Evolutionary conservation across 768 basidiomycete genomes (phyloP).

Genomic region (Lactarius pseudohatsudake): DNA sequence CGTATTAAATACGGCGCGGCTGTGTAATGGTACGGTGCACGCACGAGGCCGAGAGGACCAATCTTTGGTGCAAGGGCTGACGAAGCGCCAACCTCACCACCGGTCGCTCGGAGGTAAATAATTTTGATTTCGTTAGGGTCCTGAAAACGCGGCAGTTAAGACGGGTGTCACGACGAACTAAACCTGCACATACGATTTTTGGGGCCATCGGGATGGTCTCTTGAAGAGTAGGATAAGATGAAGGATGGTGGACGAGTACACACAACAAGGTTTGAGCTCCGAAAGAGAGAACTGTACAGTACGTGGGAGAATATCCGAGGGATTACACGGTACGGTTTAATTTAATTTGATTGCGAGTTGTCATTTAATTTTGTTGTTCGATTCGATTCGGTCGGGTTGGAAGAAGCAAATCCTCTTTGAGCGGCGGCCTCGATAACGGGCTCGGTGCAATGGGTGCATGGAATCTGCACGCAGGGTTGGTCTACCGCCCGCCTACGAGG

Average conservation of each 20-base stretch:
- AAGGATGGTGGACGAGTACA: background rate
- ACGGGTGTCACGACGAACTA: background rate
- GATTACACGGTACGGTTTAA: too few species aligned
- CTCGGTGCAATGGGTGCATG: conserved; percentile 79
- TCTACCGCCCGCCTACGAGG: conserved; percentile 82
- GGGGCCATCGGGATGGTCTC: conserved; percentile 59
- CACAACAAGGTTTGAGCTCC: conserved; percentile 18
- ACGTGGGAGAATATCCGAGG: too few species aligned
- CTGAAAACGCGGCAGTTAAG: conserved; percentile 40
- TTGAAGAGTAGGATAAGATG: conserved; percentile 27
- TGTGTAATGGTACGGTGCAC: conserved; percentile 33
- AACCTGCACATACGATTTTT: conserved; percentile 58
- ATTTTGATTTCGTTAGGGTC: conserved; percentile 99
- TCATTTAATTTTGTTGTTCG: background rate
- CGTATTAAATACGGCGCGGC: conserved; percentile 15
- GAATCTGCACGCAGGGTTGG: conserved; percentile 74
- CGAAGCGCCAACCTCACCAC: conserved; percentile 99
- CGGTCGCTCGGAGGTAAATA: conserved; percentile 97
- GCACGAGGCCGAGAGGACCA: conserved; percentile 97
- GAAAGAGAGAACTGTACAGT: conserved; percentile 22
- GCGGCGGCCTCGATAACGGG: conserved; percentile 31
- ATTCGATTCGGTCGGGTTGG: background rate
- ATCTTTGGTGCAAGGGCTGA: conserved; percentile 99
- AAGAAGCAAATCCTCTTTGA: background rate
- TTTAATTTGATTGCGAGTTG: too few species aligned